Evolutionary conservation across 2,329 filamentous ascomycete species (phyloP), one percentile per base, ranked within the genome.

Genomic region (Boeremia exigua): DNA sequence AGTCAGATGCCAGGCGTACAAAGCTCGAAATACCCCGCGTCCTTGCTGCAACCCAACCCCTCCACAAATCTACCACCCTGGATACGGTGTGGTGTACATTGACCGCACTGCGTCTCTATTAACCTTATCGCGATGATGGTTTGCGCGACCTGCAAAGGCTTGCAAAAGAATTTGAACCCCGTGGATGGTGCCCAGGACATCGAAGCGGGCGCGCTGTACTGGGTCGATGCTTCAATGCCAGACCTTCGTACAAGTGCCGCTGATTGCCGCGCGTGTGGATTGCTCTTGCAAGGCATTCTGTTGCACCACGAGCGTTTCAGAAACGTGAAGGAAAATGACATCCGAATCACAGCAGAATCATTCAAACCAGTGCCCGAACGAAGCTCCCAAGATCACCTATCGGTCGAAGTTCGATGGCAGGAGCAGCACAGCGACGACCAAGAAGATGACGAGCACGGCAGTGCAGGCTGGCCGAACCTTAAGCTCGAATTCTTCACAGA

Each of bases 401-500:
- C 72, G 1, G 67, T 75, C 19, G 71, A 74, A 47, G 48, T 72
- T 34, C 66, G 71, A 39, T 75, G 72, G 71, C 62, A 63, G 28
- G 54, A 62, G 14, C 55, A 37, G 29, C 59, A 61, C 19, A 52
- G 62, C 12, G 54, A 65, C 40, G 64, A 66, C 11, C 37, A 48
- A n/a, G 54, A 54, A 53, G 39, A 59, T 28, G 59, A 67, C 33
- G 62, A 64, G 42, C 62, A 65, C 25, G 64, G 65, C 17, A 61
- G 63, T 39, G 51, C 60, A 19, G 62, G 61, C 37, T 70, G 70
- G 59, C 69, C 72, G 38, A 71, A 75, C 46, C 62, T 75, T 42
- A 74, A 73, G 36, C 60, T 75, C 1, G 72, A 75, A 46, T 71
- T 72, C 51, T 75, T 70, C 40, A 72, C 71, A 53, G 71, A 74